Conservation (phyloP, 129 eudicot genomes). For the Tagetes erecta region DNA sequence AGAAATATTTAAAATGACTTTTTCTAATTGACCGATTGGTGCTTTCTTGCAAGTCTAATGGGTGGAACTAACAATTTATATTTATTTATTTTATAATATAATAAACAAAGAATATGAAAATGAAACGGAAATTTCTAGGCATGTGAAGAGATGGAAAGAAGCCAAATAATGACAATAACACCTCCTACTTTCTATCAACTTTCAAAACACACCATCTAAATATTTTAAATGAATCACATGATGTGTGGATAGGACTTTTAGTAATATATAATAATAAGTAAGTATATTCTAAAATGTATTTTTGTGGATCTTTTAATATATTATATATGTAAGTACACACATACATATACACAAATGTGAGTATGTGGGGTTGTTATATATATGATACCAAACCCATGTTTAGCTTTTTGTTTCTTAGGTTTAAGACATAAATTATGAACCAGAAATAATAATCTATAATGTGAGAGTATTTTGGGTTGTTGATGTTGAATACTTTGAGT, state of each 20-base stretch:
- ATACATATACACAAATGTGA: too few relatives aligned
- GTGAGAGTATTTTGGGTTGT: too few relatives aligned
- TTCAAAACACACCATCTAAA: background rate
- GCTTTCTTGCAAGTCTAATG: background rate
- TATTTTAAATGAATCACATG: background rate
- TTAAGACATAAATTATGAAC: too few relatives aligned
- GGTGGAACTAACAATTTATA: background rate
- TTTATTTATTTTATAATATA: background rate
- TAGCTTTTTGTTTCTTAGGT: too few relatives aligned
- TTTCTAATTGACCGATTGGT: background rate
- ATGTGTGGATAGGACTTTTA: slow-evolving; percentile 13
- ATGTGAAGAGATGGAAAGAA: slow-evolving; percentile 39
- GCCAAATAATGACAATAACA: slow-evolving; percentile 22
- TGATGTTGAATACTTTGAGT: too few relatives aligned
- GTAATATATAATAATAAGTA: slow-evolving; percentile 7
- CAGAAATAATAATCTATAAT: too few relatives aligned
- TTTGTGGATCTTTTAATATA: background rate
- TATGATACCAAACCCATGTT: too few relatives aligned
- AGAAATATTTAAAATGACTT: background rate
- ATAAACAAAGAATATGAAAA: background rate
- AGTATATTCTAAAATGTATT: slow-evolving; percentile 16
- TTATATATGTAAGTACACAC: background rate
- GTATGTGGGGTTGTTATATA: too few relatives aligned
- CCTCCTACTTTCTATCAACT: slow-evolving; percentile 14
- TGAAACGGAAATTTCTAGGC: slow-evolving; percentile 33